A percentile compares a stretch with the other conserved stretches of the same genome.
Evolutionary conservation across 2,329 filamentous ascomycete species (phyloP).

Genomic region (Talaromyces sp.): DNA sequence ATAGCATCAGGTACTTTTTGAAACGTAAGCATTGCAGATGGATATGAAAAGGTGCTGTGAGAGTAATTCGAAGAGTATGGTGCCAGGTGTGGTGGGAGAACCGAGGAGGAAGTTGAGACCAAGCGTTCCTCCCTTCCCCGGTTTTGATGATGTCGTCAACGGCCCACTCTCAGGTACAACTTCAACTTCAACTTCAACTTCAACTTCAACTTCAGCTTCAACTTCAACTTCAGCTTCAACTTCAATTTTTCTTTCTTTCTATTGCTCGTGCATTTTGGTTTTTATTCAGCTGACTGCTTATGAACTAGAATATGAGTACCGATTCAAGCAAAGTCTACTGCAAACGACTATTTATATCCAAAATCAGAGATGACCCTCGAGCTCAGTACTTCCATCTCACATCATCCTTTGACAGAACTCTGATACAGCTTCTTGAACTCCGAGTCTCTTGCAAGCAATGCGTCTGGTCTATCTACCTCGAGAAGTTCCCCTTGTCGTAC

Average conservation of each 20-base stretch:
- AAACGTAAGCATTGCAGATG: not conserved
- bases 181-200: not conserved
- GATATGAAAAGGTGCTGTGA: not conserved
- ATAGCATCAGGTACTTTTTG: slow-evolving; percentile 4
- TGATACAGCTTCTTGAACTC: slow-evolving; percentile 32
- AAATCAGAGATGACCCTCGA: too few species aligned
- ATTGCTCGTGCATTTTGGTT: not conserved
- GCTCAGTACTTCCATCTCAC: not conserved
- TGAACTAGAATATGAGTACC: not conserved
- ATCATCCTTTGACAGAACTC: not conserved
- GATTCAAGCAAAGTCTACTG: not conserved
- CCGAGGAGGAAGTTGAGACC: not conserved
- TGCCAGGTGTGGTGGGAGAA: not conserved
- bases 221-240: not conserved
- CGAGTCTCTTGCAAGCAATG: slow-evolving; percentile 35
- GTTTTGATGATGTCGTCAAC: slow-evolving; percentile 3
- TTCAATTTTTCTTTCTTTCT: not conserved
- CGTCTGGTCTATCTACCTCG: slow-evolving; percentile 35
- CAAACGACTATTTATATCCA: not conserved
- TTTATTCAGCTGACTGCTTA: too few species aligned
- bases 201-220: not conserved
- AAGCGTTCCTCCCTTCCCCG: not conserved
- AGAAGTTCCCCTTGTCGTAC: slow-evolving; percentile 35
- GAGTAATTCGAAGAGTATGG: too few species aligned
- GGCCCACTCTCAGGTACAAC: not conserved